Conservation (phyloP, 805 yeast species). For the Kuraishia piskuri region DNA sequence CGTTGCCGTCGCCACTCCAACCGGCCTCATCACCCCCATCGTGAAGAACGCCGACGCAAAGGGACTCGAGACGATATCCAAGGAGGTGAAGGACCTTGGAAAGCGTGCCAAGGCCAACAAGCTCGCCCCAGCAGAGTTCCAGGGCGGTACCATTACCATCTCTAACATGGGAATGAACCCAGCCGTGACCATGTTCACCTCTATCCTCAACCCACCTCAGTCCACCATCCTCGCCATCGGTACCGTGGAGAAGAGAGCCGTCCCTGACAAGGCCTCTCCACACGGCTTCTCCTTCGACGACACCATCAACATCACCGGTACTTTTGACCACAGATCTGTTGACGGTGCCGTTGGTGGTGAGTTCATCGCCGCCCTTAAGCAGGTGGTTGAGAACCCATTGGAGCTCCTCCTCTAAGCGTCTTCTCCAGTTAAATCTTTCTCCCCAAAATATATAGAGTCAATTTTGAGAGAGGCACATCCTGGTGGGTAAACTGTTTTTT, state of each 20-base stretch:
- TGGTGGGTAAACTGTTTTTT: no score
- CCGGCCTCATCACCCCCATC: slow-evolving; percentile 95
- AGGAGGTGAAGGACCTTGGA: slow-evolving; percentile 84
- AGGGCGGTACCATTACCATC: slow-evolving; percentile 98
- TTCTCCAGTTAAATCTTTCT: background rate
- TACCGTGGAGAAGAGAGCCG: slow-evolving; percentile 85
- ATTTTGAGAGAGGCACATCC: background rate
- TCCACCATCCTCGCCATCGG: slow-evolving; percentile 91
- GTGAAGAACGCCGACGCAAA: slow-evolving; percentile 80
- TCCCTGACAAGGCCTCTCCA: slow-evolving; percentile 86
- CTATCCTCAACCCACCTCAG: slow-evolving; percentile 98
- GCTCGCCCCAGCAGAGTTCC: slow-evolving; percentile 93
- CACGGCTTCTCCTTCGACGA: slow-evolving; percentile 90
- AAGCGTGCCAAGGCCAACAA: slow-evolving; percentile 94
- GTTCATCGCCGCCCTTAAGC: slow-evolving; percentile 87
- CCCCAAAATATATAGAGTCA: background rate
- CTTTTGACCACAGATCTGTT: slow-evolving; percentile 93
- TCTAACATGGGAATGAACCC: slow-evolving; percentile 98
- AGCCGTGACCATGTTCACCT: slow-evolving; percentile 88
- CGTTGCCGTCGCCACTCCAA: slow-evolving; percentile 97
- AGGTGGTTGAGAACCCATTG: slow-evolving; percentile 89
- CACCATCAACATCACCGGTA: slow-evolving; percentile 86
- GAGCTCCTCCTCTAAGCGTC: slow-evolving; percentile 66
- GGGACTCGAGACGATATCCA: slow-evolving; percentile 79
- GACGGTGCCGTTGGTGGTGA: slow-evolving; percentile 99